phyloP scores from a whole-genome alignment of 2,329 filamentous ascomycete genomes.

The Cordyceps militaris region DNA sequence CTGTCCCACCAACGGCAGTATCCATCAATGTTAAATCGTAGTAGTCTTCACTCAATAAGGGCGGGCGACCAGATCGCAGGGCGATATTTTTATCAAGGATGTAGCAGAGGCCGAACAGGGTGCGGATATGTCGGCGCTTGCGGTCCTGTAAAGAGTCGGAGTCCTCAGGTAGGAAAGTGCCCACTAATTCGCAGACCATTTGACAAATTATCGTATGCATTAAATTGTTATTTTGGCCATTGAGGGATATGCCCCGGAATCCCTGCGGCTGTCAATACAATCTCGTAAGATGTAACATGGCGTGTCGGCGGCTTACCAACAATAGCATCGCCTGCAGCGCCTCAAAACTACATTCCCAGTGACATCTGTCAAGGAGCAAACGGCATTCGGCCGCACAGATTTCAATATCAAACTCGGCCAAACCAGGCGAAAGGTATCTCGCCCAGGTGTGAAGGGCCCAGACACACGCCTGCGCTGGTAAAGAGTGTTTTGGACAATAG shows the following conservation, averaged over 20 bases:
- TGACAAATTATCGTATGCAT: conserved; percentile 13
- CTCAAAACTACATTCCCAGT: conserved; percentile 7
- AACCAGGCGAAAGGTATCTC: background rate
- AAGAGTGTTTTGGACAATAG: background rate
- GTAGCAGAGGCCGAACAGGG: conserved; percentile 24
- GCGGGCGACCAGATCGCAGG: conserved; percentile 19
- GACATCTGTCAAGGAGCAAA: background rate
- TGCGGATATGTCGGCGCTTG: conserved; percentile 11
- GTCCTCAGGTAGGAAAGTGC: background rate
- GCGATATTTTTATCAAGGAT: conserved; percentile 22
- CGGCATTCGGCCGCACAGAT: background rate
- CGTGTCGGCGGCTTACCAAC: conserved; percentile 11
- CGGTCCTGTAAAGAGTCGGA: background rate
- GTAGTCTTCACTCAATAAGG: conserved; percentile 34
- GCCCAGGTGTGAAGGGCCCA: conserved; percentile 14
- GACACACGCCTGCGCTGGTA: conserved; percentile 15
- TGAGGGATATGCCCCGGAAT: background rate
- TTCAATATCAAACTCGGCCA: background rate
- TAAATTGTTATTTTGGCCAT: background rate
- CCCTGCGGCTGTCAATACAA: background rate
- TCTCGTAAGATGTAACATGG: background rate
- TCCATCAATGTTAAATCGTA: conserved; percentile 43
- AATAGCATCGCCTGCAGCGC: conserved; percentile 14
- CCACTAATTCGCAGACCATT: conserved; percentile 14
- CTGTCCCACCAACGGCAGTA: background rate